A percentile compares a stretch with the other conserved stretches of the same genome.
These are phyloP conservation scores for Colletotrichum sp. DNA, from an alignment of 2,329 filamentous ascomycete genomes.

Conservation along the genomic window DNA sequence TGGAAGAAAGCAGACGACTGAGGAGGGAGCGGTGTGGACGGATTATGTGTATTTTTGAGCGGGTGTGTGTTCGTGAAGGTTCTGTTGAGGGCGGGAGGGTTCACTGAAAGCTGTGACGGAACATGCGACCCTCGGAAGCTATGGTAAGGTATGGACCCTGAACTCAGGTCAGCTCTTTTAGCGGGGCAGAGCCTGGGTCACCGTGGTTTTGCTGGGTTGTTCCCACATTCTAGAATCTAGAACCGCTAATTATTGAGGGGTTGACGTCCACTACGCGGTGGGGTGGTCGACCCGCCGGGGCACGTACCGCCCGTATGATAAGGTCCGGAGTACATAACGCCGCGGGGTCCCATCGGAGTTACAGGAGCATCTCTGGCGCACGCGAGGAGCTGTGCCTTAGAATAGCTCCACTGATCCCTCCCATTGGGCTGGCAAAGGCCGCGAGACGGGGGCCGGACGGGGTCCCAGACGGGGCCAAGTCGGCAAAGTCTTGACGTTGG, in stretches of 20 bases:
- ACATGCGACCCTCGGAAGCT: constrained; percentile 20
- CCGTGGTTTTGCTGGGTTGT: background rate
- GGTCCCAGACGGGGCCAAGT: background rate
- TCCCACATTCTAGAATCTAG: constrained; percentile 20
- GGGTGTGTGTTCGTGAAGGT: constrained; percentile 3
- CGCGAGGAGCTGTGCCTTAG: background rate
- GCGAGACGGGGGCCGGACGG: background rate
- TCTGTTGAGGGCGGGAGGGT: constrained; percentile 10
- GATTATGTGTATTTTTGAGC: background rate
- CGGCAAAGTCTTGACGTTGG: constrained; percentile 7
- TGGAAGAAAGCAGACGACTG: background rate
- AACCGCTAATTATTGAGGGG: constrained; percentile 19
- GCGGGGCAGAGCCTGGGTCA: constrained; percentile 1
- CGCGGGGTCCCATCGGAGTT: background rate
- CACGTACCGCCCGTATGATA: constrained; percentile 15
- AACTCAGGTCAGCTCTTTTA: constrained; percentile 15
- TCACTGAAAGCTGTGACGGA: constrained; percentile 3
- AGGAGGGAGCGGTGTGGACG: background rate
- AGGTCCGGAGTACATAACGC: constrained; percentile 17
- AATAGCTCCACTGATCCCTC: constrained; percentile 1
- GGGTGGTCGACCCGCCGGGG: constrained; percentile 1
- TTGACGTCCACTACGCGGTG: background rate
- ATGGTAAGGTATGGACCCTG: constrained; percentile 23
- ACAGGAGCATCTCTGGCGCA: background rate
- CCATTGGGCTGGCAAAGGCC: constrained; percentile 1